Evolutionary conservation across 2,329 filamentous ascomycete species (phyloP).

Genomic region (Dactylellina parvicollis): DNA sequence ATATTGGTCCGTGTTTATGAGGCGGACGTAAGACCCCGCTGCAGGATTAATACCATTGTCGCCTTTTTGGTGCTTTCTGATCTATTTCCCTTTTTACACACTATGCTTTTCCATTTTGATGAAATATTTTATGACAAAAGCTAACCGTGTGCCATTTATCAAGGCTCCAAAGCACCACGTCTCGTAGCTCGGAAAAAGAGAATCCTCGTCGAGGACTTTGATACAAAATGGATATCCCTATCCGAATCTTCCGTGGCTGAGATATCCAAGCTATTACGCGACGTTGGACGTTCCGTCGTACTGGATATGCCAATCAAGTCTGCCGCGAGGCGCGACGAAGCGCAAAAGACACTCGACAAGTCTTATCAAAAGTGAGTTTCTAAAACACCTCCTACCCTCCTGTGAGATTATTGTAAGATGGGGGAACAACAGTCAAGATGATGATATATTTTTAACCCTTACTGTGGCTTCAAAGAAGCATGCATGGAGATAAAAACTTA

Average conservation of each 20-base stretch:
- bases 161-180: conserved; percentile 33
- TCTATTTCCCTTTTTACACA: conserved; percentile 10
- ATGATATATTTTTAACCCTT: conserved; percentile 56
- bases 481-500: conserved; percentile 51
- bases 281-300: conserved; percentile 41
- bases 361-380: conserved; percentile 53
- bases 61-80: conserved; percentile 52
- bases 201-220: conserved; percentile 45
- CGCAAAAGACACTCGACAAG: conserved; percentile 55
- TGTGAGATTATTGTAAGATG: neutral
- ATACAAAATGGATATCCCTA: conserved; percentile 54
- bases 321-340: conserved; percentile 50
- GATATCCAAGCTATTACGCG: conserved; percentile 40
- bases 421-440: conserved; percentile 14
- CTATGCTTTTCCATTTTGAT: neutral
- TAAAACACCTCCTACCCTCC: neutral
- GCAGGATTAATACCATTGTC: conserved; percentile 53
- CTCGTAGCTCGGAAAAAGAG: conserved; percentile 49
- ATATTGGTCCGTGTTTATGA: conserved; percentile 55
- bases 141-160: conserved; percentile 13
- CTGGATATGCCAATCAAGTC: conserved; percentile 47
- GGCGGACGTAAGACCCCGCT: conserved; percentile 55
- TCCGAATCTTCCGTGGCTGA: conserved; percentile 47
- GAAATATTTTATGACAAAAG: neutral
- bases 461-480: conserved; percentile 33